These are phyloP conservation scores for Chaetomium cochliodes DNA, from an alignment of 495 filamentous ascomycete genomes.

Conservation along the genomic window DNA sequence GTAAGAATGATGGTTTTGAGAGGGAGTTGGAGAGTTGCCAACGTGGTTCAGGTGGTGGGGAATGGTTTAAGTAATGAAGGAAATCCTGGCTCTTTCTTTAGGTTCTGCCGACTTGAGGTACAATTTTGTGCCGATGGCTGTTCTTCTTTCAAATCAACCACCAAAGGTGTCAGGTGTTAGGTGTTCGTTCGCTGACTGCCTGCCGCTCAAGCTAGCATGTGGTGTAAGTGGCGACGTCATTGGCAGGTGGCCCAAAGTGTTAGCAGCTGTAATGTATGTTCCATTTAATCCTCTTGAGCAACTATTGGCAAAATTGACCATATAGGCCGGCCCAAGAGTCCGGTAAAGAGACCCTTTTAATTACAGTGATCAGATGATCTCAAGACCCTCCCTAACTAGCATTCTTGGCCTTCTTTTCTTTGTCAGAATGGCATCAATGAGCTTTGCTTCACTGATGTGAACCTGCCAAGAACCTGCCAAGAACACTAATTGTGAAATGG, in stretches of 20 bases:
- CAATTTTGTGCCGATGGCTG: background rate
- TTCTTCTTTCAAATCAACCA: background rate
- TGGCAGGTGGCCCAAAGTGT: conserved; percentile 24
- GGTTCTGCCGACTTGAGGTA: background rate
- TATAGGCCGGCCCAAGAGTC: no score
- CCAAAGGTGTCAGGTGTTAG: background rate
- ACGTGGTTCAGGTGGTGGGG: background rate
- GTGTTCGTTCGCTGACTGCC: background rate
- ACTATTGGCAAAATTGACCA: background rate
- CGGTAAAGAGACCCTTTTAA: no score
- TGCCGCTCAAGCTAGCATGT: background rate
- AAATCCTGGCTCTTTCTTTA: background rate
- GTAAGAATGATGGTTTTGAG: background rate
- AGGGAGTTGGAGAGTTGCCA: background rate
- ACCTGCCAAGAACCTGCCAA: background rate
- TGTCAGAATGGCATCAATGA: background rate
- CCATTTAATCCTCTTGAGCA: background rate
- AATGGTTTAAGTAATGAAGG: background rate
- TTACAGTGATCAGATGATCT: background rate
- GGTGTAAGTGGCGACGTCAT: conserved; percentile 36
- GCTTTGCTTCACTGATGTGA: background rate
- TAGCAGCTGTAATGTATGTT: background rate
- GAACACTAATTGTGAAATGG: background rate
- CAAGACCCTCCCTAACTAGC: background rate
- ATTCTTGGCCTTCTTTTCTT: background rate